Percentiles rank a stretch among this genome's conserved stretches.
These are phyloP conservation scores for Rosa rugosa DNA, from an alignment of 306 rosid species.

Conservation along the genomic window DNA sequence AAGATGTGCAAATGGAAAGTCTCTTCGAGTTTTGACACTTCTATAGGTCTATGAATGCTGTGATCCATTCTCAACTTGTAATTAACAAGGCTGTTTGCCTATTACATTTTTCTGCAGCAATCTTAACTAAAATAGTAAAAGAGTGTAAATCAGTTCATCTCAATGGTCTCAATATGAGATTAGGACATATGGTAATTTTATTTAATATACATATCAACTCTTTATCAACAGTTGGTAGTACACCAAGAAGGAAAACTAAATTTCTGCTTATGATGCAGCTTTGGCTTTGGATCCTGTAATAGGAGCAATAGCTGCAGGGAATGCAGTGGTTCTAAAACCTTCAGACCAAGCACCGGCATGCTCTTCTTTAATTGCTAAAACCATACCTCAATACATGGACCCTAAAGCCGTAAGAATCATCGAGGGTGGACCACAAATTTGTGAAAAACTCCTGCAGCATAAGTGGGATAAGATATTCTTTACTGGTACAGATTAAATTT, in stretches of 20 bases:
- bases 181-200: neutral
- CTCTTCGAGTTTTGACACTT: no score
- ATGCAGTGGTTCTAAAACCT: slow-evolving; percentile 62
- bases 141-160: neutral
- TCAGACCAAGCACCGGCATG: slow-evolving; percentile 76
- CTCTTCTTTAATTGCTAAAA: slow-evolving; percentile 64
- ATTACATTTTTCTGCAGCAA: neutral
- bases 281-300: slow-evolving; percentile 80
- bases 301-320: slow-evolving; percentile 95
- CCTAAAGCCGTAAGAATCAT: slow-evolving; percentile 59
- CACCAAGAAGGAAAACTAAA: neutral
- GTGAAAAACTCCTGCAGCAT: slow-evolving; percentile 53
- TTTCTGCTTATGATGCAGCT: slow-evolving; percentile 40
- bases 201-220: neutral
- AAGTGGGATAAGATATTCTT: slow-evolving; percentile 93
- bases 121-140: neutral
- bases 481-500: slow-evolving; percentile 55
- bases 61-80: neutral
- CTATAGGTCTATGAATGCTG: no score
- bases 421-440: slow-evolving; percentile 60
- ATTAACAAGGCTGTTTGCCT: neutral
- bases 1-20: neutral
- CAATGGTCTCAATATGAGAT: neutral
- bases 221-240: neutral
- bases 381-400: slow-evolving; percentile 75